Conservation (phyloP, 2,329 filamentous ascomycete genomes). For the Rhytidhysteron rufulum region DNA sequence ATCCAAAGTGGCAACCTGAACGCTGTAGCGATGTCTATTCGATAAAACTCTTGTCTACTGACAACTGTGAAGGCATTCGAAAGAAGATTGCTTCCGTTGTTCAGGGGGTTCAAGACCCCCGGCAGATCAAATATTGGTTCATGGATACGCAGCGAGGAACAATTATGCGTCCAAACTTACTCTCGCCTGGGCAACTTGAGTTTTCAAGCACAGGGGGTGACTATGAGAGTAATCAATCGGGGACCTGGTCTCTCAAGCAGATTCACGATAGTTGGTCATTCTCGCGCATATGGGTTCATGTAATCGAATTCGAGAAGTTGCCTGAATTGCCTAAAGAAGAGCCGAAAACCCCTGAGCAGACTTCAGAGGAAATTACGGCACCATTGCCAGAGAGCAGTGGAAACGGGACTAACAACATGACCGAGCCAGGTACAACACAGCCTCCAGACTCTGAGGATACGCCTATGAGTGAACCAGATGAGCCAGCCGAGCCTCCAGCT, state of each 20-base stretch:
- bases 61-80: conserved; percentile 26
- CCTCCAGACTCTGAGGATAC: conserved; percentile 24
- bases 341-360: background rate
- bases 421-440: background rate
- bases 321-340: conserved; percentile 23
- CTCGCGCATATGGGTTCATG: conserved; percentile 31
- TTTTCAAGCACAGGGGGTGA: conserved; percentile 28
- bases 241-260: conserved; percentile 24
- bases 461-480: conserved; percentile 37
- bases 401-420: background rate
- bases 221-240: conserved; percentile 17
- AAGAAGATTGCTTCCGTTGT: conserved; percentile 24
- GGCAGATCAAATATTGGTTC: conserved; percentile 40
- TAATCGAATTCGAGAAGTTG: conserved; percentile 26
- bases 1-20: conserved; percentile 17
- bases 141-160: conserved; percentile 28
- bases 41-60: conserved; percentile 19
- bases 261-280: conserved; percentile 14
- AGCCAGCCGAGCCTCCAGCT: conserved; percentile 10
- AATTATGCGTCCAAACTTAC: conserved; percentile 23
- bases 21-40: conserved; percentile 13
- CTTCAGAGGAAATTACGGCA: background rate
- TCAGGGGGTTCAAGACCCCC: conserved; percentile 28
- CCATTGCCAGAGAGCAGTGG: background rate
- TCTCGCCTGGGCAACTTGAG: conserved; percentile 28